Evolutionary conservation across 345 rosid species (phyloP), one percentile per base, ranked within the genome.

Genomic region (Leavenworthia alabamica): DNA sequence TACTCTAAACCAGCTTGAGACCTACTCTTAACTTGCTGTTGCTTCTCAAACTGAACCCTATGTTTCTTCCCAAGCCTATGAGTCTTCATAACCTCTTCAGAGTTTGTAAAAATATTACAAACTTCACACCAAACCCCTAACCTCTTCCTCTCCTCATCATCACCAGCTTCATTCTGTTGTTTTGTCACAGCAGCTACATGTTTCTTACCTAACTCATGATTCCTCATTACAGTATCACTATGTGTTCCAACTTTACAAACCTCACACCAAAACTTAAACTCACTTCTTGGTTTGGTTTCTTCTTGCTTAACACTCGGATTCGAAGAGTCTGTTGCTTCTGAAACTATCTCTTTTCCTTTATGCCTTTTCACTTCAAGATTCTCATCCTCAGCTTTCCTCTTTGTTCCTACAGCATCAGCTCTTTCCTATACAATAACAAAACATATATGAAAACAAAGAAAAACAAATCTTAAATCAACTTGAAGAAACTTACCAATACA

Each of bases 1-100:
- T n/a, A n/a, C 44, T 23, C 39, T 26, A 16, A 66, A 66, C 8
- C 46, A 57, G 9, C 50, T 42, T 4, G 4, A 39, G 45, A 22
- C 39, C 22, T 37, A 5, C 7, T n/a, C n/a, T n/a, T n/a, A n/a
- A n/a, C n/a, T n/a, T n/a, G 0, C 2, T 36, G 19, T 10, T 28
- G 62, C 56, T 71, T 39, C 79, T 19, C 52, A 39, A 72, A 54
- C 52, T 24, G 36, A 65, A 51, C 44, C 35, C n/a, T 35, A 62
- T 89, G 95, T 47, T 67, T 84, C 73, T 67, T 86, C 60, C 91
- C 89, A 37, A 51, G 77, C 54, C 8, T 52, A 75, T 82, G 94
- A 58, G 9, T 48, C 55, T 66, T 80, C 81, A 82, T 71, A 51
- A 71, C 77, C 44, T 13, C 14, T 40, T 33, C 39, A 54, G 79